Base-by-base conservation (phyloP, 2,329 filamentous ascomycete species). In the Phialophora chinensis region DNA sequence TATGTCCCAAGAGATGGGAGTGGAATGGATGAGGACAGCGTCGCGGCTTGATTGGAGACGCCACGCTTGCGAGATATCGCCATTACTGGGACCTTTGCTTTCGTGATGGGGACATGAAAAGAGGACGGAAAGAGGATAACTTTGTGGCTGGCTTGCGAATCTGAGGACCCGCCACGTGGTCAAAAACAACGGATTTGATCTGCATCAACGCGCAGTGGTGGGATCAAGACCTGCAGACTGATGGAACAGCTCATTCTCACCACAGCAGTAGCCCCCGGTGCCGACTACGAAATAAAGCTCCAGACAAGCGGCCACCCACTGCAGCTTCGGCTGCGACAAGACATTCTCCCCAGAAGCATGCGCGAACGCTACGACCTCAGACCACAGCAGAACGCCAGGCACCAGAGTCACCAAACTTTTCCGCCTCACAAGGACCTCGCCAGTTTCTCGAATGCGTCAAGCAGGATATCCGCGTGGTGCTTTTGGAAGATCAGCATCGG, bases 401-500 rank as follows among this genome's bases (percentile, higher is more conserved):
- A 17, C 44, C 17, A 52, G 35, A n/a, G 20, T 31, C 58, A 42
- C 54, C 68, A 27, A 61, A 44, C 62, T 58, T 59, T 57, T 31
- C 20, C 23, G 33, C 27, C 53, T 66, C 62, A 72, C n/a, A 67
- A n/a, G 56, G 66, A 67, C 60, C 66, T 86, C 72, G 88, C 85
- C 71, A 93, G 83, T 83, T 90, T 92, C 83, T 96, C 92, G 72
- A 96, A 76, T 27, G 85, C 86, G 73, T 91, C 92, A 57, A 96
- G 79, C 73, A 97, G 82, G 67, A 97, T 88, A 80, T 97, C 91
- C 56, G 70, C 93, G 79, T 98, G 94, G 77, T 90, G 87, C 85
- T 92, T 87, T 87, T 97, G 91, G 84, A 97, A 95, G 75, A 93
- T 89, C 73, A 97, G 81, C 93, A 97, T 97, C 52, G 93, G 93